Conservation (phyloP, 1,284 basidiomycete genomes). For the Leccinum subrobustum region DNA sequence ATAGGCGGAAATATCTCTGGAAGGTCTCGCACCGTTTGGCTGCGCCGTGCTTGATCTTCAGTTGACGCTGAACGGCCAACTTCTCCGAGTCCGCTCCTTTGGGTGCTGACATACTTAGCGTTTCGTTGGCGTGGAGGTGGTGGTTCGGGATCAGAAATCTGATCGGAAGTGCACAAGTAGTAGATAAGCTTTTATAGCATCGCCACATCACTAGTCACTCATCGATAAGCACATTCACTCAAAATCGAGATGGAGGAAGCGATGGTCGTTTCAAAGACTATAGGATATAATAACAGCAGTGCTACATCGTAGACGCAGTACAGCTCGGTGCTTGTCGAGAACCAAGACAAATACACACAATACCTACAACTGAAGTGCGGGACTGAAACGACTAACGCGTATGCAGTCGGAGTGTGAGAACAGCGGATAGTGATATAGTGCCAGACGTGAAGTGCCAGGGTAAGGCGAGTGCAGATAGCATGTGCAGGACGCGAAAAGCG, state of each 20-base stretch:
- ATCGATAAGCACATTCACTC: constrained; percentile 12
- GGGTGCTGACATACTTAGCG: constrained; percentile 20
- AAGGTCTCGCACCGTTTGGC: constrained; percentile 59
- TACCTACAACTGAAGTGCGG: constrained; percentile 32
- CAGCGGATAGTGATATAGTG: constrained; percentile 24
- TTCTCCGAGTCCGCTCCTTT: constrained; percentile 13
- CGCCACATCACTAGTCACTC: not conserved
- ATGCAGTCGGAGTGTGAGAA: constrained; percentile 23
- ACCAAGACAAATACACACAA: constrained; percentile 30
- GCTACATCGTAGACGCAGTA: constrained; percentile 35
- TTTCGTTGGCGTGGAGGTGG: constrained; percentile 9
- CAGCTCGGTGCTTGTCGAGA: constrained; percentile 30
- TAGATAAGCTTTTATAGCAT: not conserved
- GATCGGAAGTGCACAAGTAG: not conserved
- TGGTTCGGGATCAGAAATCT: constrained; percentile 8
- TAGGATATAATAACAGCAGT: constrained; percentile 29
- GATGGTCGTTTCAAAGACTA: constrained; percentile 21
- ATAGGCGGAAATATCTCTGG: constrained; percentile 19
- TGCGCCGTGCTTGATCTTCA: constrained; percentile 79
- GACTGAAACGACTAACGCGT: constrained; percentile 27
- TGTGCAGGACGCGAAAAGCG: constrained; percentile 11
- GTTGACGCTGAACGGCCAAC: constrained; percentile 55
- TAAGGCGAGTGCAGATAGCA: constrained; percentile 14
- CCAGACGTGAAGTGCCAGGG: constrained; percentile 27
- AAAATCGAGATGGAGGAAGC: constrained; percentile 2